phyloP scores from a whole-genome alignment of 2,329 filamentous ascomycete species.

The Fusarium keratoplasticum region DNA sequence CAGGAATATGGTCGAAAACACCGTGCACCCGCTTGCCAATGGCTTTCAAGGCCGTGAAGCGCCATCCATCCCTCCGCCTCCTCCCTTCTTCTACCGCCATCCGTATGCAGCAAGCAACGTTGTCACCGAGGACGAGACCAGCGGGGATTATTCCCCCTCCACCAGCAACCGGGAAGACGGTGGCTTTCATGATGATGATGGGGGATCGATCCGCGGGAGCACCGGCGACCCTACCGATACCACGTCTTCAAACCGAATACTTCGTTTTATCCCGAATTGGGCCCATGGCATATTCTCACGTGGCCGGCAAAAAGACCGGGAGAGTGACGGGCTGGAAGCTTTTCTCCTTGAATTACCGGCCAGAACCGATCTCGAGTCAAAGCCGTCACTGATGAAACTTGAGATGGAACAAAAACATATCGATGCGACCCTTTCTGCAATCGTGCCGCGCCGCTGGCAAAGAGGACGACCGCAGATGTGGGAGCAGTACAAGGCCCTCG shows the following conservation, averaged over 20 bases:
- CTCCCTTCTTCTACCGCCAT: neutral
- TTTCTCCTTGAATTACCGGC: neutral
- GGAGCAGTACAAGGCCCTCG: neutral
- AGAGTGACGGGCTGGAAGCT: neutral
- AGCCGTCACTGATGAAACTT: neutral
- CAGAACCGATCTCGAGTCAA: no score
- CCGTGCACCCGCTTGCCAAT: neutral
- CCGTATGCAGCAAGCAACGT: neutral
- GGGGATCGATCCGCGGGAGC: neutral
- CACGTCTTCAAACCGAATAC: neutral
- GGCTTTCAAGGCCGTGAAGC: neutral
- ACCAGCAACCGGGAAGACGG: neutral
- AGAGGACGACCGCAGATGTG: neutral
- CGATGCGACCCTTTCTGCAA: neutral
- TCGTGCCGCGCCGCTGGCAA: neutral
- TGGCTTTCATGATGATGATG: neutral
- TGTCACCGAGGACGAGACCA: neutral
- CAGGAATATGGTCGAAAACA: neutral
- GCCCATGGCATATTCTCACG: neutral
- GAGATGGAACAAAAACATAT: neutral
- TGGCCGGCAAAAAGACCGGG: neutral
- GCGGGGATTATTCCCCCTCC: neutral
- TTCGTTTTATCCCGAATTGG: neutral
- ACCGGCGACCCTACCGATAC: neutral
- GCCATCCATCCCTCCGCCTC: neutral